These are phyloP conservation scores for Tinospora cordifolia DNA, from an alignment of 164 flowering plant genomes.

Conservation along the genomic window DNA sequence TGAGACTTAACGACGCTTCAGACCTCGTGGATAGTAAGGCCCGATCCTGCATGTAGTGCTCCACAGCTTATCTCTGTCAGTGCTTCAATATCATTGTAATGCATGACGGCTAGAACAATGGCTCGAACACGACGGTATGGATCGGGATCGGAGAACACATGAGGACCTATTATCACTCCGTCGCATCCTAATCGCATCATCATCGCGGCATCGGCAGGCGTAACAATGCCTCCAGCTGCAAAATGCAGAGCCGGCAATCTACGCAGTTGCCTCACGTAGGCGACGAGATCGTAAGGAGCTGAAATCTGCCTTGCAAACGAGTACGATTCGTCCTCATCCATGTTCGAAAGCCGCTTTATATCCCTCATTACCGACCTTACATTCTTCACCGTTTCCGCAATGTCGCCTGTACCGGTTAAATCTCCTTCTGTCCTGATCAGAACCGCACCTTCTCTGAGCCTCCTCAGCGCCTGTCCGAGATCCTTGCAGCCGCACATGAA, in stretches of 20 bases:
- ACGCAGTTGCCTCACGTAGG: slow-evolving; percentile 60
- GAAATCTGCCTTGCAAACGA: slow-evolving; percentile 47
- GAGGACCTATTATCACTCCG: slow-evolving; percentile 55
- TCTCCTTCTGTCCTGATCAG: slow-evolving; percentile 58
- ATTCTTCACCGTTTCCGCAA: slow-evolving; percentile 39
- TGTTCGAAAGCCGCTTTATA: slow-evolving; percentile 41
- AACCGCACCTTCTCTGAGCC: slow-evolving; percentile 78
- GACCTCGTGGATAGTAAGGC: slow-evolving; percentile 24
- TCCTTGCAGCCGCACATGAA: slow-evolving; percentile 59
- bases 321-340: slow-evolving; percentile 75
- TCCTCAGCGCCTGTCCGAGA: slow-evolving; percentile 63
- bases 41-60: slow-evolving; percentile 35
- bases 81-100: slow-evolving; percentile 50
- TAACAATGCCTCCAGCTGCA: slow-evolving; percentile 62
- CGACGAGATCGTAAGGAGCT: slow-evolving; percentile 64
- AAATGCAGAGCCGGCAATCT: slow-evolving; percentile 65
- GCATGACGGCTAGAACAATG: slow-evolving; percentile 60
- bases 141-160: slow-evolving; percentile 39
- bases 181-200: slow-evolving; percentile 83
- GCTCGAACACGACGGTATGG: slow-evolving; percentile 40
- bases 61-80: slow-evolving; percentile 43
- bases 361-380: slow-evolving; percentile 63
- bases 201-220: slow-evolving; percentile 74
- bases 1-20: background rate
- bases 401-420: slow-evolving; percentile 28